These are phyloP conservation scores for Starmera caribaea DNA, from an alignment of 805 yeast genomes.

Conservation along the genomic window DNA sequence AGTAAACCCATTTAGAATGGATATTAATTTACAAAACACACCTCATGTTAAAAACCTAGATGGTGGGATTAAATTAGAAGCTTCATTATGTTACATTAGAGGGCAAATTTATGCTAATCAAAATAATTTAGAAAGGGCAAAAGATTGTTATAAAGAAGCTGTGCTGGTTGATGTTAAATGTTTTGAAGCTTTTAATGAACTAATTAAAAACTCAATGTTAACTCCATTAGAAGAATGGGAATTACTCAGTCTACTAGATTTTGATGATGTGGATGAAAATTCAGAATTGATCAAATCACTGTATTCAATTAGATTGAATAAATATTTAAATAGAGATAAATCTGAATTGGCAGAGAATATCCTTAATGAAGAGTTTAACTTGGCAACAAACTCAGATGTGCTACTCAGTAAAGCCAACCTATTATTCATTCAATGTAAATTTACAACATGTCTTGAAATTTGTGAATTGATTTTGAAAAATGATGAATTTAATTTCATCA, in stretches of 20 bases:
- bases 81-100: conserved; percentile 76
- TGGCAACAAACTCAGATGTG: conserved; percentile 63
- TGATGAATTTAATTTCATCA: conserved; percentile 65
- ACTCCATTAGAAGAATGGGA: conserved; percentile 88
- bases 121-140: conserved; percentile 78
- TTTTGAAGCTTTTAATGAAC: conserved; percentile 82
- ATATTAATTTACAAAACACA: background rate
- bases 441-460: conserved; percentile 60
- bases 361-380: conserved; percentile 60
- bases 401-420: conserved; percentile 60
- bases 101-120: conserved; percentile 79
- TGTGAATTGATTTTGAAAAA: conserved; percentile 47
- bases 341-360: conserved; percentile 58
- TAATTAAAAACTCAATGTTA: conserved; percentile 61
- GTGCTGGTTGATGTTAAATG: conserved; percentile 82
- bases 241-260: conserved; percentile 51
- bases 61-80: conserved; percentile 81
- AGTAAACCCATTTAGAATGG: conserved; percentile 54
- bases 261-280: conserved; percentile 68
- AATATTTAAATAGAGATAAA: conserved; percentile 49
- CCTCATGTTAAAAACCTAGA: conserved; percentile 42
- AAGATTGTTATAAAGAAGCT: conserved; percentile 81
- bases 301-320: conserved; percentile 69
- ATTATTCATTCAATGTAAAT: conserved; percentile 66
- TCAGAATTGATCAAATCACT: conserved; percentile 70